Base-by-base conservation (phyloP, 2,329 filamentous ascomycete genomes). In the Beauveria asiatica region DNA sequence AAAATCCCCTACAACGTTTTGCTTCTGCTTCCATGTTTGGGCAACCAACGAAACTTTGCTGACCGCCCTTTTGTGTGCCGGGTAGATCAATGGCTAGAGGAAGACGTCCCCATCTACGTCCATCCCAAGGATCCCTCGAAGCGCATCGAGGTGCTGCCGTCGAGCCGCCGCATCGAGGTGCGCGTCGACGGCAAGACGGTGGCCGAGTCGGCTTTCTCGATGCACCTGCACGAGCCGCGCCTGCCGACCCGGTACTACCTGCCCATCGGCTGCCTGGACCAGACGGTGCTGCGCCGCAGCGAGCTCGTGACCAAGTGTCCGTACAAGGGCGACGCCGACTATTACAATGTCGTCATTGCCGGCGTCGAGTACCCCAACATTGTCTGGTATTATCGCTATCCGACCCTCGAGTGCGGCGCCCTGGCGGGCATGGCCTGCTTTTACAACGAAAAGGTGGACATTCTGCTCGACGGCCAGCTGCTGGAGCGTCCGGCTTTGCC, bases 111-210 rank as follows among this genome's bases (percentile, higher is more conserved):
- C 1, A 80, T 87, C 59, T 79, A 79, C 65, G 76, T 83, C 3
- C 86, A 89, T 61, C 85, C 85, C 0, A 87, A 87, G 63, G 85
- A 88, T 58, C 86, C 85, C 0, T 87, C 82, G 72, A 86, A 85
- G 64, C 79, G 86, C 13, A 74, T 89, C 62, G 85, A 88, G 60
- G 79, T 84, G 27, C 69, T 88, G 5, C 74, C 75, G 1, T 86
- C 83, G 0, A 74, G 76, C 1, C 80, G 85, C 1, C 70, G 70
- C 1, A 69, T 88, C 39, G 74, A 78, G 11, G 74, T 88, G 42
- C 74, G 74, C 23, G 64, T 82, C 4, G 69, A 73, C 8, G 82
- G 81, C 2, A 68, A 67, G 2, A 72, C 74, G 0, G 70, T 87
- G 1, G 79, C 77, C n/a, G 74, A 78, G 17, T 74, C 78, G 0